phyloP scores from a whole-genome alignment of 2,329 filamentous ascomycete species.

The Chalara sp. region DNA sequence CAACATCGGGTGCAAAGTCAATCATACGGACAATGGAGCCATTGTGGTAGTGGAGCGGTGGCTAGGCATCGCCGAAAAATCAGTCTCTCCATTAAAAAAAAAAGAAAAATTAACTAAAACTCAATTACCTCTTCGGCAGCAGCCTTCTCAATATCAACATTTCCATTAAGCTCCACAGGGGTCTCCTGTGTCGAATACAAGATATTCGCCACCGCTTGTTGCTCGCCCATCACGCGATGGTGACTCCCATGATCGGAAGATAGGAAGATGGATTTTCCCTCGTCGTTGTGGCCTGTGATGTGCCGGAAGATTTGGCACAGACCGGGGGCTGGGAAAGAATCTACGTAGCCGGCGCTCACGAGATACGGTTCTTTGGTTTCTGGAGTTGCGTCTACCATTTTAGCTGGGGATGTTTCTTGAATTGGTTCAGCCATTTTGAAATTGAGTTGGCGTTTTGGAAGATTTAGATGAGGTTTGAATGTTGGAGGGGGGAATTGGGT shows the following conservation, averaged over 20 bases:
- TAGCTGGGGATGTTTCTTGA: no score
- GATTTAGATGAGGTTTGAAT: no score
- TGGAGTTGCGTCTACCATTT: no score
- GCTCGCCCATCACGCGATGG: slow-evolving; percentile 10
- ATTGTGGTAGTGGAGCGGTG: slow-evolving; percentile 5
- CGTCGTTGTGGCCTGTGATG: slow-evolving; percentile 10
- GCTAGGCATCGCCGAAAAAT: neutral
- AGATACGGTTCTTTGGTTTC: no score
- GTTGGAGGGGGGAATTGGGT: no score
- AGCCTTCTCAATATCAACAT: slow-evolving; percentile 8
- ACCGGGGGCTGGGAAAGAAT: neutral
- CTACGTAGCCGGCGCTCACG: neutral
- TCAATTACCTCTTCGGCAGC: neutral
- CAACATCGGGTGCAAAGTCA: slow-evolving; percentile 7
- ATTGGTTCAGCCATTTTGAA: no score
- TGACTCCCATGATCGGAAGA: slow-evolving; percentile 12
- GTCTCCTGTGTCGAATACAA: slow-evolving; percentile 7
- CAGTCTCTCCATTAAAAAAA: no score
- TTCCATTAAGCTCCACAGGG: slow-evolving; percentile 8
- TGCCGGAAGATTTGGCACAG: slow-evolving; percentile 9
- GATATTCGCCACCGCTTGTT: slow-evolving; percentile 2
- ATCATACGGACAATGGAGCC: slow-evolving; percentile 8
- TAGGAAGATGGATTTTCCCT: slow-evolving; percentile 11
- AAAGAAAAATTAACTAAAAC: no score
- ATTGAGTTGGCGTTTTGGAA: no score